phyloP scores from a whole-genome alignment of 2,329 filamentous ascomycete genomes.

The Basipetospora chlamydospora region DNA sequence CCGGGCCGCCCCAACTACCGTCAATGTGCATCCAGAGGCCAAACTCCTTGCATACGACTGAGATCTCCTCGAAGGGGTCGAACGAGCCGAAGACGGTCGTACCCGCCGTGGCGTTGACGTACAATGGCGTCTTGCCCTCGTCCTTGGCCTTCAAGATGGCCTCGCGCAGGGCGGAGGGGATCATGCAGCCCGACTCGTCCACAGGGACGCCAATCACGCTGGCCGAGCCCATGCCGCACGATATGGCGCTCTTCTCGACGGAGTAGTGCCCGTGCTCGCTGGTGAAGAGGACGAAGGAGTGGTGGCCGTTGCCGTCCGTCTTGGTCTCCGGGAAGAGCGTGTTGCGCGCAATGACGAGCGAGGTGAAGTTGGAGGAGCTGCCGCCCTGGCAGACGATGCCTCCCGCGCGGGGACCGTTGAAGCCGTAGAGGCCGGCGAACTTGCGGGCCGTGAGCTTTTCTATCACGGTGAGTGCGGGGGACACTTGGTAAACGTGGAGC shows the following conservation, averaged over 20 bases:
- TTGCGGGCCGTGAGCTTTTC: constrained; percentile 68
- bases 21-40: constrained; percentile 88
- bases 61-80: constrained; percentile 61
- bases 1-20: constrained; percentile 77
- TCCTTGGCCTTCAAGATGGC: constrained; percentile 45
- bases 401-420: constrained; percentile 53
- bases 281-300: constrained; percentile 72
- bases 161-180: constrained; percentile 46
- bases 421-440: constrained; percentile 64
- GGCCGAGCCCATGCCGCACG: constrained; percentile 66
- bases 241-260: constrained; percentile 86
- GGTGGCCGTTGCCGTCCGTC: constrained; percentile 47
- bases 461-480: constrained; percentile 71
- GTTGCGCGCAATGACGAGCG: constrained; percentile 78
- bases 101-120: constrained; percentile 89
- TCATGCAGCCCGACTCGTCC: constrained; percentile 59
- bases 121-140: constrained; percentile 70
- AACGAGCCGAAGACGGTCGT: constrained; percentile 87
- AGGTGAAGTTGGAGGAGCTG: constrained; percentile 70
- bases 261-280: constrained; percentile 86
- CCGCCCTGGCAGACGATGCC: constrained; percentile 73
- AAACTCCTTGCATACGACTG: constrained; percentile 53
- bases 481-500: constrained; percentile 87
- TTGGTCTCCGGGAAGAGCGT: constrained; percentile 71
- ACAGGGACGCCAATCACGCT: constrained; percentile 64